Conservation (phyloP, 1,284 basidiomycete genomes). For the Trichosporon sp. region DNA sequence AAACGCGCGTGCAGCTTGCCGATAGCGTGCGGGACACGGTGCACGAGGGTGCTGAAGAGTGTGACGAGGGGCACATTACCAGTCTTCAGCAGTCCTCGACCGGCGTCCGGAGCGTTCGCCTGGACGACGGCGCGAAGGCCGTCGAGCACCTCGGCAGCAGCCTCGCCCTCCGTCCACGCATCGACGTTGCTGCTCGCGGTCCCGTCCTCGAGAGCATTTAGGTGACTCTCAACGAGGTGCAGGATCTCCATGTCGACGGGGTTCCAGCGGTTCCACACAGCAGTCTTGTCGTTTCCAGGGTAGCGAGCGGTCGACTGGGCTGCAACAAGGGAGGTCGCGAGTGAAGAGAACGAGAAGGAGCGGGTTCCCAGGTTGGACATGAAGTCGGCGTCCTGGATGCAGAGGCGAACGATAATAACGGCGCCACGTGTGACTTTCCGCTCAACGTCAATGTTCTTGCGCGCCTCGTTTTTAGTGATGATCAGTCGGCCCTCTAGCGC, state of each 20-base stretch:
- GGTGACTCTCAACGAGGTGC: constrained; percentile 39
- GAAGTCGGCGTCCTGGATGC: constrained; percentile 29
- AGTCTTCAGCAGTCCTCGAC: constrained; percentile 8
- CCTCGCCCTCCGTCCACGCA: constrained; percentile 42
- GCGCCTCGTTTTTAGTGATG: constrained; percentile 17
- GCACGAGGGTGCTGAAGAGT: constrained; percentile 29
- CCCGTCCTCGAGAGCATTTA: constrained; percentile 26
- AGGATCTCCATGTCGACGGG: constrained; percentile 44
- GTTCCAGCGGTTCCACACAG: constrained; percentile 32
- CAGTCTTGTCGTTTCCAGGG: constrained; percentile 20
- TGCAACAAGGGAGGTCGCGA: constrained; percentile 35
- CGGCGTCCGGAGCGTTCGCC: constrained; percentile 11
- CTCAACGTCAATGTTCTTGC: constrained; percentile 27
- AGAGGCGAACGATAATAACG: constrained; percentile 31
- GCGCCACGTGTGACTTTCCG: constrained; percentile 39
- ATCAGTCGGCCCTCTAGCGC: constrained; percentile 35
- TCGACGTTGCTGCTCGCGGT: constrained; percentile 24
- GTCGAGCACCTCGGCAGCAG: constrained; percentile 36
- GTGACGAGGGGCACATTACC: constrained; percentile 20
- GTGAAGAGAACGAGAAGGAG: constrained; percentile 29
- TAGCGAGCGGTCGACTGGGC: constrained; percentile 34
- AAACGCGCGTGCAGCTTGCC: constrained; percentile 31
- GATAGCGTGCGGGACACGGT: constrained; percentile 38
- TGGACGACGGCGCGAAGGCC: constrained; percentile 29
- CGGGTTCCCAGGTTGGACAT: constrained; percentile 14